Base-by-base conservation (phyloP, 352 stramenopile species). In the Aphanomyces astaci region DNA sequence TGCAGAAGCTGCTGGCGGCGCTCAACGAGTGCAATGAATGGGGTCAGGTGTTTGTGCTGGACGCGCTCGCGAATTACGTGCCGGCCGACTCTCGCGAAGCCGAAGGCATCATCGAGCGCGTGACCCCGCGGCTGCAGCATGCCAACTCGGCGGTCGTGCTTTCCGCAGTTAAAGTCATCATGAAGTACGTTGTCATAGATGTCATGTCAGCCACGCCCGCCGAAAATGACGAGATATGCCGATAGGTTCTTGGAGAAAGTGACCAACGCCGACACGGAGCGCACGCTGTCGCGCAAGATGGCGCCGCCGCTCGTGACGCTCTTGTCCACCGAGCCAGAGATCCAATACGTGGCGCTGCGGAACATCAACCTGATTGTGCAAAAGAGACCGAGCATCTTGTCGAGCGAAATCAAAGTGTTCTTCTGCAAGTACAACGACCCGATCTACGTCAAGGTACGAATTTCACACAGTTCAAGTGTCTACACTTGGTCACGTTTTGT, bases 371-470 rank as follows among this genome's bases (percentile, higher is more conserved):
- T 99, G 19, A 99, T 99, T 76, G 97, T 99, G 30, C 97, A 99
- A 74, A 99, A 98, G 78, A 84, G 94, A 9, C 95, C 96, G 11
- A 82, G 79, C 24, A 98, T 99, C 68, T 77, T 99, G 15, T 88
- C 98, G 64, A 97, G 97, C 71, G 88, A 96, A 77, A 96, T 96
- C 66, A 96, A 96, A 76, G 88, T 95, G 9, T 92, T 99, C 79
- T 99, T 99, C 73, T 99, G 96, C 90, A 99, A 99, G 82, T 99
- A 99, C 87, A 99, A 99, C 81, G 97, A 99, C 80, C 97, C 97
- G 56, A 92, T 94, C 69, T 94, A 94, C 74, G 85, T 94, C 66
- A 94, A 94, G 60, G 60, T 66, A 33, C 36, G 2, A 46, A 51
- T 51, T 28, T 49, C 30, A n/a, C n/a, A n/a, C n/a, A n/a, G n/a